These are phyloP conservation scores for Corylus heterophylla DNA, from an alignment of 306 rosid species.

Conservation along the genomic window DNA sequence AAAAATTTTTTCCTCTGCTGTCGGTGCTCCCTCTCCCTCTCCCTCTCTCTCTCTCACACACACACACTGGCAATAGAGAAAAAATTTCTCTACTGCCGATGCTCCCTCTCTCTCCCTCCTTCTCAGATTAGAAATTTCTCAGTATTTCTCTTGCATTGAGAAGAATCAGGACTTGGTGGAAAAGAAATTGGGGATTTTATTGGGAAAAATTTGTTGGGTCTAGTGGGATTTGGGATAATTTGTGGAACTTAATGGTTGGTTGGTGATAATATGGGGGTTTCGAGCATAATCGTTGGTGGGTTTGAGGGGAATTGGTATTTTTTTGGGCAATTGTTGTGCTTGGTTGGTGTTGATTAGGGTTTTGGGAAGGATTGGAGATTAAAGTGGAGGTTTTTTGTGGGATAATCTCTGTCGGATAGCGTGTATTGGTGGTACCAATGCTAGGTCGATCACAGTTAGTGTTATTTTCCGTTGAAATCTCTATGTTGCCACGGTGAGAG, in stretches of 20 bases:
- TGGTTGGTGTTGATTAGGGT: slow-evolving; percentile 39
- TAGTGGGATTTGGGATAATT: slow-evolving; percentile 20
- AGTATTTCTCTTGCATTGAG: background rate
- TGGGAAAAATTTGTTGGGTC: slow-evolving; percentile 6
- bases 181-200: slow-evolving; percentile 22
- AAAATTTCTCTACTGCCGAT: no score
- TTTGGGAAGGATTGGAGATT: slow-evolving; percentile 34
- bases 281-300: slow-evolving; percentile 22
- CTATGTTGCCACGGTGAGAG: no score
- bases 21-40: no score
- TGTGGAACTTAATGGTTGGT: slow-evolving; percentile 32
- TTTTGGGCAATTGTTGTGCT: slow-evolving; percentile 4
- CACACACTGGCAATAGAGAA: no score
- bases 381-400: slow-evolving; percentile 25
- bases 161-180: slow-evolving; percentile 16
- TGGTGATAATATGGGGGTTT: slow-evolving; percentile 26
- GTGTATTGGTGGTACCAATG: slow-evolving; percentile 18
- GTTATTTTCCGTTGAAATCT: background rate
- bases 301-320: slow-evolving; percentile 2
- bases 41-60: no score
- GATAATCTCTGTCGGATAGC: slow-evolving; percentile 23
- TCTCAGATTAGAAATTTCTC: no score
- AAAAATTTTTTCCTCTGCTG: no score
- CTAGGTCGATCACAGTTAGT: slow-evolving; percentile 27
- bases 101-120: no score